These are phyloP conservation scores for Lachnellula cervina DNA, from an alignment of 2,329 filamentous ascomycete genomes.

Conservation along the genomic window DNA sequence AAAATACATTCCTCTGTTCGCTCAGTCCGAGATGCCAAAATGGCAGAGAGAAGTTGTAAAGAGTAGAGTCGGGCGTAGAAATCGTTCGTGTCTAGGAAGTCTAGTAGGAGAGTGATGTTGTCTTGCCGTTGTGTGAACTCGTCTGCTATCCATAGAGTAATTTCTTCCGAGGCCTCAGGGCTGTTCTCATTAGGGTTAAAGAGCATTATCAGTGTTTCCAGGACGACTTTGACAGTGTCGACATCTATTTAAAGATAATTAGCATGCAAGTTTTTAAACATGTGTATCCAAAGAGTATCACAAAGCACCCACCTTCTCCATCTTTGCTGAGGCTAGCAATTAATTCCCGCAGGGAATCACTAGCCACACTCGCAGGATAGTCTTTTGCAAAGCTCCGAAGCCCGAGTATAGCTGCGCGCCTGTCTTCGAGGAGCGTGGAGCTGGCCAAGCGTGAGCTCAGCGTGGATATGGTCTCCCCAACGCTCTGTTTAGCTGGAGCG, in stretches of 20 bases:
- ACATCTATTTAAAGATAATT: conserved; percentile 53
- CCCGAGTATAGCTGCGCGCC: conserved; percentile 86
- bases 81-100: conserved; percentile 80
- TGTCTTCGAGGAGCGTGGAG: conserved; percentile 88
- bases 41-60: conserved; percentile 81
- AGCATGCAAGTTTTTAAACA: not conserved
- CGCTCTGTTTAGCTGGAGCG: conserved; percentile 91
- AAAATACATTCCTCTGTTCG: conserved; percentile 93
- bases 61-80: conserved; percentile 91
- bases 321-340: conserved; percentile 84
- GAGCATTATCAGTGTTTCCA: conserved; percentile 93
- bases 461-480: conserved; percentile 87
- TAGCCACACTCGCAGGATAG: conserved; percentile 92
- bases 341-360: conserved; percentile 81
- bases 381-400: conserved; percentile 94
- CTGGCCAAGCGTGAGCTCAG: conserved; percentile 83
- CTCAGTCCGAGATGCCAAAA: conserved; percentile 79
- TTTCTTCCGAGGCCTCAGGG: conserved; percentile 92
- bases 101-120: conserved; percentile 85
- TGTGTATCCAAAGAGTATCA: no score
- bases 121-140: conserved; percentile 98
- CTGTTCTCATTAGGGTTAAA: conserved; percentile 70
- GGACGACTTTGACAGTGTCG: conserved; percentile 89
- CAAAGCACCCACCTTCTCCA: conserved; percentile 47
- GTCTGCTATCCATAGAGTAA: conserved; percentile 91